A percentile compares a stretch with the other conserved stretches of the same genome.
phyloP scores from a whole-genome alignment of 2,329 filamentous ascomycete species.

The Ceratocystiopsis minuta region DNA sequence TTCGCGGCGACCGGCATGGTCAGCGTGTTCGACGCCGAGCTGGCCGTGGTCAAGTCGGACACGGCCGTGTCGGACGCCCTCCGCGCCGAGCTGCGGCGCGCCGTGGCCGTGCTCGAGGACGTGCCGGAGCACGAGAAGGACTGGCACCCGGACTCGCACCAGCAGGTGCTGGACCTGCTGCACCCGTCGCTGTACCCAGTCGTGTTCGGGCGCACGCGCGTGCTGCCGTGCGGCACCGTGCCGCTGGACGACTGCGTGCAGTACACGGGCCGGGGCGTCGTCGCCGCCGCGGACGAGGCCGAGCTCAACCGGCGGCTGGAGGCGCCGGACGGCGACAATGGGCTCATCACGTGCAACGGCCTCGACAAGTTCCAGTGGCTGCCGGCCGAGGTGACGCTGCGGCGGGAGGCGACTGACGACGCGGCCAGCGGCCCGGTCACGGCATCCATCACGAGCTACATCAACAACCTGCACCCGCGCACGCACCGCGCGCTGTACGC shows the following conservation, averaged over 20 bases:
- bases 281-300: neutral
- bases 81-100: slow-evolving; percentile 17
- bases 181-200: slow-evolving; percentile 42
- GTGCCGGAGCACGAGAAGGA: slow-evolving; percentile 21
- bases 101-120: slow-evolving; percentile 24
- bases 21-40: slow-evolving; percentile 22
- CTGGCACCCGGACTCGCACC: slow-evolving; percentile 36
- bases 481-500: slow-evolving; percentile 16
- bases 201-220: slow-evolving; percentile 19
- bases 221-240: slow-evolving; percentile 18
- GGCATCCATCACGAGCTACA: slow-evolving; percentile 21
- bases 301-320: no score
- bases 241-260: slow-evolving; percentile 12
- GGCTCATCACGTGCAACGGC: no score
- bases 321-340: neutral
- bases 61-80: slow-evolving; percentile 18
- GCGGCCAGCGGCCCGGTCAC: slow-evolving; percentile 1
- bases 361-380: slow-evolving; percentile 15
- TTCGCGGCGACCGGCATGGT: slow-evolving; percentile 22
- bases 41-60: slow-evolving; percentile 35
- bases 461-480: slow-evolving; percentile 27
- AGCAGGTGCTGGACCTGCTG: slow-evolving; percentile 37
- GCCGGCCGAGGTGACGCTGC: slow-evolving; percentile 19
- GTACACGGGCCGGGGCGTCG: slow-evolving; percentile 11
- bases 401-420: slow-evolving; percentile 5